These are phyloP conservation scores for Colletotrichum sp. DNA, from an alignment of 2,329 filamentous ascomycete species.

Conservation along the genomic window DNA sequence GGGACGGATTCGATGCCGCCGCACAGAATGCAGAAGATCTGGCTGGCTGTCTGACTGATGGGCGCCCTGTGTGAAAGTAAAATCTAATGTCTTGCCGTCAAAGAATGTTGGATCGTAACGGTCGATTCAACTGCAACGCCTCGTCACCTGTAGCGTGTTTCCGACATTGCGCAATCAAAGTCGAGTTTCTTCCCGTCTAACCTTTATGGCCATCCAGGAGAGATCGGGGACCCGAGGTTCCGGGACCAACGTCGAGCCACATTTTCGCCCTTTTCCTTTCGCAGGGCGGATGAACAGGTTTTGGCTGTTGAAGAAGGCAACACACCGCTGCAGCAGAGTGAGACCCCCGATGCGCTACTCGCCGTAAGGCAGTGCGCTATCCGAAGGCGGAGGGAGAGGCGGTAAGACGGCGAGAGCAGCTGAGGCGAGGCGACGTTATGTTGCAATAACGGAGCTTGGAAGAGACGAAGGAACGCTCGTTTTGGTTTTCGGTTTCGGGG, in stretches of 20 bases:
- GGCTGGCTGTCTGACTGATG: neutral
- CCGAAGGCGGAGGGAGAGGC: neutral
- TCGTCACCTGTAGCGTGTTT: neutral
- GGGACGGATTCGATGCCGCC: neutral
- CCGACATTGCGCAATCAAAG: neutral
- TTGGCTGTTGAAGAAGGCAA: neutral
- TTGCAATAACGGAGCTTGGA: neutral
- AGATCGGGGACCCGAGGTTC: neutral
- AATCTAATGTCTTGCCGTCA: neutral
- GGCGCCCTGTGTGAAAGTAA: slow-evolving; percentile 9
- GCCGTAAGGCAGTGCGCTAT: neutral
- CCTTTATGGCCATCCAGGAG: neutral
- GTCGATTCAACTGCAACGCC: slow-evolving; percentile 1
- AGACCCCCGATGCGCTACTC: neutral
- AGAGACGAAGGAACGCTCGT: neutral
- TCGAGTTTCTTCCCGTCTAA: neutral
- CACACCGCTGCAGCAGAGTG: neutral
- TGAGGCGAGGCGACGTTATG: neutral
- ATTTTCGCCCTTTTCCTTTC: neutral
- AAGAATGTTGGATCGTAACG: slow-evolving; percentile 1
- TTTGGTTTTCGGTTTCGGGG: neutral
- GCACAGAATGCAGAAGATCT: neutral
- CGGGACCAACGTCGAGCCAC: neutral
- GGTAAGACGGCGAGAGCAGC: neutral
- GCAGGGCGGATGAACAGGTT: neutral